Conservation (phyloP, 1,284 basidiomycete genomes). For the Dichomitus squalens region DNA sequence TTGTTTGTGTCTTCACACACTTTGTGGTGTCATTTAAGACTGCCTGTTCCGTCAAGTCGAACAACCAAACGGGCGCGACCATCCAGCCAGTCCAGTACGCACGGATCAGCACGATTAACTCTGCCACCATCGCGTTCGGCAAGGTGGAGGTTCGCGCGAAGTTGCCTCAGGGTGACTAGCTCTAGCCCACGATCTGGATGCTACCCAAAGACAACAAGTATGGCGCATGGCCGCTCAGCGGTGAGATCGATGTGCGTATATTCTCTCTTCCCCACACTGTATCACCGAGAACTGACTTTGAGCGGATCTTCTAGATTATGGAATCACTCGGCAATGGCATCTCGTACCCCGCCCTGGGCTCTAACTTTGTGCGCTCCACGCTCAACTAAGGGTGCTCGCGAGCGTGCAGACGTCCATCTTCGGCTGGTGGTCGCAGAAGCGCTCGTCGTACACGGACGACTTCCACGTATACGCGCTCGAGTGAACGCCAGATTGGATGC, state of each 20-base stretch:
- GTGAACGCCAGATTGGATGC: conserved; percentile 77
- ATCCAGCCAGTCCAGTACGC: conserved; percentile 81
- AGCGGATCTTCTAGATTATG: too few species aligned
- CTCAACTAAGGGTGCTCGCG: conserved; percentile 78
- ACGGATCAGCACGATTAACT: conserved; percentile 67
- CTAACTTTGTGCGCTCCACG: conserved; percentile 72
- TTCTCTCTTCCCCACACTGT: too few species aligned
- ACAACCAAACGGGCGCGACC: conserved; percentile 42
- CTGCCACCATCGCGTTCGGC: conserved; percentile 66
- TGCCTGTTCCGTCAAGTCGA: conserved; percentile 46
- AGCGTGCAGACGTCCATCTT: conserved; percentile 59
- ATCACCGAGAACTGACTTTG: too few species aligned
- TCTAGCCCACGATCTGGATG: conserved; percentile 90
- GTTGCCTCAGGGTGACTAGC: conserved; percentile 56
- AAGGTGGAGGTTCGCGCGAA: conserved; percentile 67
- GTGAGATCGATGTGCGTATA: conserved; percentile 71
- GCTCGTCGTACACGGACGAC: conserved; percentile 58
- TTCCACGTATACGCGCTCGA: conserved; percentile 81
- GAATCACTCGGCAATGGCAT: conserved; percentile 70
- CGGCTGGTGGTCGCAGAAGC: conserved; percentile 71
- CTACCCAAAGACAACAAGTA: conserved; percentile 70
- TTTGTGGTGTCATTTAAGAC: conserved; percentile 20
- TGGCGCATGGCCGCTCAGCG: conserved; percentile 74
- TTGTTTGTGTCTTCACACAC: too few species aligned
- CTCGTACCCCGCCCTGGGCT: conserved; percentile 63